Base-by-base conservation (phyloP, 2,329 filamentous ascomycete genomes). In the Colletotrichum karsti region DNA sequence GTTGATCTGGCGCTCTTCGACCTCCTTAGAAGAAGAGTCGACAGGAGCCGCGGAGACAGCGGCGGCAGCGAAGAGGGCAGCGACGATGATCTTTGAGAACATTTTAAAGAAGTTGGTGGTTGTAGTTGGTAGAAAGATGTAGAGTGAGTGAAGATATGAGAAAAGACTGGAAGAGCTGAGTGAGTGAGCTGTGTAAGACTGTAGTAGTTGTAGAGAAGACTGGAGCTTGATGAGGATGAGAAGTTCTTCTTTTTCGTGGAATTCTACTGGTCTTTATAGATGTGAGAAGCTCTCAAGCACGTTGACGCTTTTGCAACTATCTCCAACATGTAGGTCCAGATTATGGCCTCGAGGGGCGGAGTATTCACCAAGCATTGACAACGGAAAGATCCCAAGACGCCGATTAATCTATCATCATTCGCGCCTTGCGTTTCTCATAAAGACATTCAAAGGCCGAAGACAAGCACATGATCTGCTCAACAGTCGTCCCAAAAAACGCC, bases 11-110 rank as follows among this genome's bases (percentile, higher is more conserved):
- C 57, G 41, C 22, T 30, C 44, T 20, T 60, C 44, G 12, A 60
- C 44, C 5, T 30, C 33, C 57, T 60, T 60, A 15, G 20, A 39
- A 15, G 44, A 22, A 51, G 57, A 39, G 33, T 65, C 54, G 13
- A 51, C 54, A 7, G 62, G 62, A 37, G 54, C 62, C 24, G 62
- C 62, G n/a, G 53, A 35, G 20, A 53, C 62, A 59, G 46, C 54
- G 22, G 46, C 22, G 54, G 62, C 44, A 26, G 62, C 62, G 42
- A 65, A 42, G 13, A 65, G 54, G 51, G 53, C 26, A 51, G 55
- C 20, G 46, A 65, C n/a, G 55, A 65, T 66, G 39, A 41, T 61
- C 48, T 66, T 66, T 39, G 63, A 55, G 39, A 66, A 66, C 63
- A 66, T 66, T 37, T 48, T 66, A 22, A 22, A 51, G 24, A 6